These are phyloP conservation scores for Evansstolkia leycettana DNA, from an alignment of 495 filamentous ascomycete species.

Conservation along the genomic window DNA sequence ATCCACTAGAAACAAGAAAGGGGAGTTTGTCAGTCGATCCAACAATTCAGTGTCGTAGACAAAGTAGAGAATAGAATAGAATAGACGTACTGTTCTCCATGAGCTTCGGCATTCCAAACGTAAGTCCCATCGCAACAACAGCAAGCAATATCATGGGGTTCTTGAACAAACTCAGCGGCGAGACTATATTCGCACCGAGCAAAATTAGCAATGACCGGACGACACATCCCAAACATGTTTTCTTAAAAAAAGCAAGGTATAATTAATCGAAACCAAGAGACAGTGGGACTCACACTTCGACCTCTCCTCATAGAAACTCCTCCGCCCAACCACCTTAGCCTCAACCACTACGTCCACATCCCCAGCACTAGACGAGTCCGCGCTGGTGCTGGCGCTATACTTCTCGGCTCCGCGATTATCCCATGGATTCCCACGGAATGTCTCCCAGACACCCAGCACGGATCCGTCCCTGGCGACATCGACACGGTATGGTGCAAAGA, in stretches of 20 bases:
- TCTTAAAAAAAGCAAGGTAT: not conserved
- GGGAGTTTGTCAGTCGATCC: too few species aligned
- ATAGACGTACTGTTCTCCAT: conserved; percentile 80
- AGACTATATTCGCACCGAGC: conserved; percentile 22
- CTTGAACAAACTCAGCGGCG: conserved; percentile 61
- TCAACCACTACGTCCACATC: conserved; percentile 37
- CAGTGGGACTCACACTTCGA: conserved; percentile 50
- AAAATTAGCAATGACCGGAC: conserved; percentile 2
- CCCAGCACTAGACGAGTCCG: conserved; percentile 2
- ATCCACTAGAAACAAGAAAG: conserved; percentile 62
- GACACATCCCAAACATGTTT: too few species aligned
- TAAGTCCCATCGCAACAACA: conserved; percentile 63
- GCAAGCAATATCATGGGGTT: conserved; percentile 94
- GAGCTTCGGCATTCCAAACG: conserved; percentile 84
- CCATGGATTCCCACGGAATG: conserved; percentile 81
- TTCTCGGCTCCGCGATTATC: conserved; percentile 61
- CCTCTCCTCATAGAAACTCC: conserved; percentile 64
- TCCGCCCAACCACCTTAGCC: conserved; percentile 44
- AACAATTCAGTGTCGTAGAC: conserved; percentile 1
- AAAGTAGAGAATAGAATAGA: conserved; percentile 1
- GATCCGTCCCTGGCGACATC: conserved; percentile 46
- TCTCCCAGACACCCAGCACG: conserved; percentile 60
- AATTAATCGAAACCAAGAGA: not conserved
- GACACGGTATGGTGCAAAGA: conserved; percentile 63
- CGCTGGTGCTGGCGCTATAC: conserved; percentile 11